Conservation (phyloP, 129 eudicot genomes). For the Kitagawia praeruptora region DNA sequence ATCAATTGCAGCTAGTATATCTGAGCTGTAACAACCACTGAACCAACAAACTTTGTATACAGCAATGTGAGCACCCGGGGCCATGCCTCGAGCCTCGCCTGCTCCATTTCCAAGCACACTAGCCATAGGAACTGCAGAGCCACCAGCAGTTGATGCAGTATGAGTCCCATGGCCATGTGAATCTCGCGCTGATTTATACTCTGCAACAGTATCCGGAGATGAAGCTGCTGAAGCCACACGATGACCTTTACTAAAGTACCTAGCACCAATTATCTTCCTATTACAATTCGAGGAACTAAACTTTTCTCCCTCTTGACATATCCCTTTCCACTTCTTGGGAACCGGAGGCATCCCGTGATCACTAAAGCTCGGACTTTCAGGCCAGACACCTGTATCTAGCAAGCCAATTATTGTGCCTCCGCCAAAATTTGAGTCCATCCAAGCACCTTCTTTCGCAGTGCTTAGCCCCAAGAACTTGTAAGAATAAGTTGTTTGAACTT, state of each 20-base stretch:
- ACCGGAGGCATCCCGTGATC: conserved; percentile 69
- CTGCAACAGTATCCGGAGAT: conserved; percentile 26
- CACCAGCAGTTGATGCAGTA: conserved; percentile 90
- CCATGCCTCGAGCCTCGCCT: conserved; percentile 95
- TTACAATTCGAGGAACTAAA: conserved; percentile 58
- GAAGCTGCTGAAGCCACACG: conserved; percentile 49
- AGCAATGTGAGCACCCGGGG: conserved; percentile 83
- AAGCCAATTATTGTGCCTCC: conserved; percentile 76
- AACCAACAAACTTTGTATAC: conserved; percentile 95
- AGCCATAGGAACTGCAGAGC: conserved; percentile 60
- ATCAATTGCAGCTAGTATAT: conserved; percentile 91
- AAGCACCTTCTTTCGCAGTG: conserved; percentile 38
- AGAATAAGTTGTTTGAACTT: conserved; percentile 80
- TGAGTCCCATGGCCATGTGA: conserved; percentile 95
- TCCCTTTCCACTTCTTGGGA: conserved; percentile 73
- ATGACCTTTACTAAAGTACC: conserved; percentile 81
- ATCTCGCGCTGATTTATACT: conserved; percentile 79
- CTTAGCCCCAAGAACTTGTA: conserved; percentile 79
- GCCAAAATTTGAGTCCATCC: conserved; percentile 64
- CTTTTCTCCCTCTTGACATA: conserved; percentile 68
- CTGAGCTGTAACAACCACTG: conserved; percentile 91
- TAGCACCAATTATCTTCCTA: conserved; percentile 72
- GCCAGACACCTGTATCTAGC: conserved; percentile 94
- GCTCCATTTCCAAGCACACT: conserved; percentile 72
- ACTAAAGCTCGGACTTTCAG: conserved; percentile 88